A percentile compares a stretch with the other conserved stretches of the same genome.
Conservation (phyloP, 495 filamentous ascomycete species). For the Penicillium malachiteum region DNA sequence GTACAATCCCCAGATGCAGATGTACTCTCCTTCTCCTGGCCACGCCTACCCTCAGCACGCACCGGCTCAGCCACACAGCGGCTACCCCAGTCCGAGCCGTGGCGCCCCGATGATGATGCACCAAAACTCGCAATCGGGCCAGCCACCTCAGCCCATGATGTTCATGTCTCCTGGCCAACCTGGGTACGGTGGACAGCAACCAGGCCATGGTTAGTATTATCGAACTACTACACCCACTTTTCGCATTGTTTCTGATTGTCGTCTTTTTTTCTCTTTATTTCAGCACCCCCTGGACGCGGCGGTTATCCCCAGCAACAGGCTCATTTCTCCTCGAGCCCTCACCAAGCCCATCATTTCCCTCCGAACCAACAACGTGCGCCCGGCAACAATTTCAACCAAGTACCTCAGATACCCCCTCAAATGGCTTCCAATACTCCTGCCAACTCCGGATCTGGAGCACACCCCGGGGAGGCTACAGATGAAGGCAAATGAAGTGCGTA, state of each 20-base stretch:
- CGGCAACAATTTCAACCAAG: constrained; percentile 58
- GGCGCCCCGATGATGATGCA: constrained; percentile 84
- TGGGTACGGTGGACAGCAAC: constrained; percentile 61
- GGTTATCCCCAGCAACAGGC: constrained; percentile 59
- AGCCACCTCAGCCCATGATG: constrained; percentile 55
- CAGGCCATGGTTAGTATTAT: constrained; percentile 62
- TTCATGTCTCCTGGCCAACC: constrained; percentile 69
- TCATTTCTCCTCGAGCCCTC: constrained; percentile 63
- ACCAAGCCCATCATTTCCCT: constrained; percentile 65
- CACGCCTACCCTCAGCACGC: constrained; percentile 65
- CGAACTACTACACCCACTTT: neutral
- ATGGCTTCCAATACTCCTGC: constrained; percentile 42
- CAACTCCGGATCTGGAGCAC: constrained; percentile 35
- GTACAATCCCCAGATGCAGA: constrained; percentile 66
- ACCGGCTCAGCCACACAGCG: constrained; percentile 67
- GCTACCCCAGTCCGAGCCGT: constrained; percentile 80
- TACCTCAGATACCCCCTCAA: constrained; percentile 49
- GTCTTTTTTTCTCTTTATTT: too few relatives aligned
- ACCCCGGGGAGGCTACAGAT: constrained; percentile 49
- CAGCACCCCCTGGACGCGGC: constrained; percentile 58
- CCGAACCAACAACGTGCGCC: constrained; percentile 59
- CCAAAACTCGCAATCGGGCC: constrained; percentile 72
- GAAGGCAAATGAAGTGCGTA: constrained; percentile 53
- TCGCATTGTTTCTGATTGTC: neutral
- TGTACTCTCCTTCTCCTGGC: constrained; percentile 67